Base-by-base conservation (phyloP, 768 basidiomycete species). In the Udeniomyces megalosporus region DNA sequence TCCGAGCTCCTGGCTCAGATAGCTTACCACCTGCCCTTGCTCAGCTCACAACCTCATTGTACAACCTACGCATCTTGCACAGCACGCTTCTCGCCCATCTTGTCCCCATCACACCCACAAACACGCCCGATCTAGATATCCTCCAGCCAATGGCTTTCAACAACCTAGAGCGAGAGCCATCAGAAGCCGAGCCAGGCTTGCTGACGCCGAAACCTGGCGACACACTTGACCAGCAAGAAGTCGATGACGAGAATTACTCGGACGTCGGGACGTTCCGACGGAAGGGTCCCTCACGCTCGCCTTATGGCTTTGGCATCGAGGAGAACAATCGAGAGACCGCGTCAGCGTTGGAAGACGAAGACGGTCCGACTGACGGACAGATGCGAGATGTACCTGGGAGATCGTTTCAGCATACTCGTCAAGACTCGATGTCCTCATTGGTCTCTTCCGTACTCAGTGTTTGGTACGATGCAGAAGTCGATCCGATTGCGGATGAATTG, bases 391-490 rank as follows among this genome's bases (percentile, higher is more conserved):
- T 38, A 24, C 17, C 42, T 8, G 45, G 51, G 3, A 24, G 31
- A 1, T 42, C 38, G 38, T 42, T 42, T 8, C 8, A 17, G 17
- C 62, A 63, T 42, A 35, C 48, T 8, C 35, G 62, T 17, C 38
- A 45, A 2, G 50, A 42, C 7, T 63, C 62, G 17, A 63, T 54
- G 35, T 63, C 62, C 17, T 57, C 54, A 15, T 29, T 56, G 12
- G 34, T 63, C 28, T 63, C 62, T 28, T 49, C 35, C 56, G 63
- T 65, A 3, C 58, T 65, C 20, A 47, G 44, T 15, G 46, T 65
- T 45, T 65, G 63, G 63, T 65, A 54, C 45, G 63, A 65, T 53
- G 63, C 63, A n/a, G 63, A 65, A 51, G 26, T 58, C n/a, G n/a
- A n/a, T n/a, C n/a, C n/a, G 48, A 56, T 63, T 32, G 50, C 57